Evolutionary conservation across 208 protist genomes (phyloP).

Genomic region (Wallacemonas sp.): DNA sequence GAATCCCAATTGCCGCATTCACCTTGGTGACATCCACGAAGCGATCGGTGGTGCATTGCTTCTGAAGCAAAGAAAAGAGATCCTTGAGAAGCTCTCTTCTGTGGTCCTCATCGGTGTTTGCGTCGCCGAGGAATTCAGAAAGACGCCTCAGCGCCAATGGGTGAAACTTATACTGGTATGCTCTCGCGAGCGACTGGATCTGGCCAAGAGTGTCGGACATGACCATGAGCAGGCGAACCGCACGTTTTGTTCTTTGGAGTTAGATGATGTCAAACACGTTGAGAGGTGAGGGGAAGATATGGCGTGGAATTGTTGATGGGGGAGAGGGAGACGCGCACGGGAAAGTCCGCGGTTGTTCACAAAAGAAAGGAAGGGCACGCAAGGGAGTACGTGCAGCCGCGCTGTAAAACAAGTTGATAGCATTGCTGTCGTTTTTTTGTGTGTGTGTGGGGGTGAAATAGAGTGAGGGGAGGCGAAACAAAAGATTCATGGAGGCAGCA

Average conservation of each 20-base stretch:
- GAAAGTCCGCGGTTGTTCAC: too few relatives aligned
- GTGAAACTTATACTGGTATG: conserved; percentile 78
- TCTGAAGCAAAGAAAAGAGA: conserved; percentile 69
- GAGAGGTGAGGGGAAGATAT: too few relatives aligned
- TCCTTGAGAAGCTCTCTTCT: conserved; percentile 62
- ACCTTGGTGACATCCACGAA: conserved; percentile 71
- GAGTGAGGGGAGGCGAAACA: too few relatives aligned
- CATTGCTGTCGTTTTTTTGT: too few relatives aligned
- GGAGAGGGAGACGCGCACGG: too few relatives aligned
- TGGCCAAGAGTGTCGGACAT: conserved; percentile 59
- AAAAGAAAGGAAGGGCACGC: too few relatives aligned
- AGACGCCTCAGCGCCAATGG: conserved; percentile 72
- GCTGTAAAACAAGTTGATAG: too few relatives aligned
- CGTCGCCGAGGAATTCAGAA: conserved; percentile 51
- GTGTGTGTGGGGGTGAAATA: too few relatives aligned
- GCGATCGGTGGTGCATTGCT: conserved; percentile 50
- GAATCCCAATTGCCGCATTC: conserved; percentile 48
- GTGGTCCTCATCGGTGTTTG: conserved; percentile 36
- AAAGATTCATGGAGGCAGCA: too few relatives aligned
- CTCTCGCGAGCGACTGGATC: conserved; percentile 69
- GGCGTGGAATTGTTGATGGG: too few relatives aligned
- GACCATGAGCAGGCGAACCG: not conserved
- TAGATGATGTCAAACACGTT: not conserved
- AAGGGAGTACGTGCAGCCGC: too few relatives aligned
- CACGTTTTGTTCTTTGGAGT: not conserved